phyloP scores from a whole-genome alignment of 805 yeast species.

The Metschnikowia vanudenii region DNA sequence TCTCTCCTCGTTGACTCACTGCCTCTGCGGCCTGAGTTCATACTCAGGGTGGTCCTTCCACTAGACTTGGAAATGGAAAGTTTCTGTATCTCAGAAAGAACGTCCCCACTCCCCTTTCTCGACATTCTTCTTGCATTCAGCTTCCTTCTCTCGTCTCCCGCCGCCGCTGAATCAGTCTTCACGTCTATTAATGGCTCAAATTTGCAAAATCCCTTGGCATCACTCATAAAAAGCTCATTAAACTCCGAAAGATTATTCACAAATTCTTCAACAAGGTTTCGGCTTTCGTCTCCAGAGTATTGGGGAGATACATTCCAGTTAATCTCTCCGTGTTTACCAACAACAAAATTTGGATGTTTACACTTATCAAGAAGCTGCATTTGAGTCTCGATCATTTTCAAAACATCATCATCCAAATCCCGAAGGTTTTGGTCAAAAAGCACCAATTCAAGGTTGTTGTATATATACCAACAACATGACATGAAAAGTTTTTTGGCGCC shows the following conservation, averaged over 20 bases:
- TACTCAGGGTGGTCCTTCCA: background rate
- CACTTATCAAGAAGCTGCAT: conserved; percentile 29
- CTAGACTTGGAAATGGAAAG: conserved; percentile 17
- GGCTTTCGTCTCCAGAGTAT: background rate
- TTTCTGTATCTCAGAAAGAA: conserved; percentile 27
- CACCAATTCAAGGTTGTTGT: conserved; percentile 60
- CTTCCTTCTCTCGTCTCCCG: conserved; percentile 22
- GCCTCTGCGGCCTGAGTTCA: background rate
- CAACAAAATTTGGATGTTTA: conserved; percentile 23
- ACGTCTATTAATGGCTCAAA: conserved; percentile 40
- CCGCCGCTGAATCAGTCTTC: conserved; percentile 19
- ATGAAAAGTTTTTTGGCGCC: conserved; percentile 55
- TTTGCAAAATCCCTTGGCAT: conserved; percentile 29
- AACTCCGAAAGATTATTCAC: conserved; percentile 20
- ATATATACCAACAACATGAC: conserved; percentile 66
- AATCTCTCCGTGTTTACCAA: conserved; percentile 20
- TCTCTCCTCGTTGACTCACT: conserved; percentile 1
- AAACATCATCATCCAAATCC: conserved; percentile 28
- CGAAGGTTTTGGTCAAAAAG: conserved; percentile 45
- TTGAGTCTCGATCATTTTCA: conserved; percentile 29
- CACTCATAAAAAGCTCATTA: conserved; percentile 36
- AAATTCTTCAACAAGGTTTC: conserved; percentile 16
- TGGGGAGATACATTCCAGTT: conserved; percentile 6
- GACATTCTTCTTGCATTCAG: conserved; percentile 27
- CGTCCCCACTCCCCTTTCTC: conserved; percentile 18